Evolutionary conservation across 2,329 filamentous ascomycete genomes (phyloP), one percentile per base, ranked within the genome.

Genomic region (Colletotrichum sp.): DNA sequence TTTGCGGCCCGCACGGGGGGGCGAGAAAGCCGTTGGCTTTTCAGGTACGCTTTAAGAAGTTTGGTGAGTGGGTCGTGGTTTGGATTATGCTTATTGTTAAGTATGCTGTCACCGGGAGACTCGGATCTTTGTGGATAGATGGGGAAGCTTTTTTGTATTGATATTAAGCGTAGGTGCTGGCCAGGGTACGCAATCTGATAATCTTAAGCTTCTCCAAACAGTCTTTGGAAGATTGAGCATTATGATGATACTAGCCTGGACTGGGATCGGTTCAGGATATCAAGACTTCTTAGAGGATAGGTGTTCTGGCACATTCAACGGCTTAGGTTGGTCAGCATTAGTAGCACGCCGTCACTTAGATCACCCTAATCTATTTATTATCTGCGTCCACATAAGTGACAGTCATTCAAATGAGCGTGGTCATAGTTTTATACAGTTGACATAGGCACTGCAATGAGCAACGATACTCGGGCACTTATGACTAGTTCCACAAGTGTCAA

Each of bases 281-380:
- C 43, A 52, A 52, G 10, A 1, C 4, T 1, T 13, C 3, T 0
- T 13, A 13, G n/a, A 13, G 43, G 10, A 22, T 22, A 22, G 3
- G 6, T 52, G 43, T 6, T 22, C 10, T 52, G 43, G 8, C 43
- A 7, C 0, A 13, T 22, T 1, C 43, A 22, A 52, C 6, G 3
- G 10, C 0, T 22, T 1, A 12, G 0, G 43, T 0, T 52, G 43
- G 10, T 5, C n/a, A 52, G 8, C n/a, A 52, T 13, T 13, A 52
- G 0, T 22, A 8, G 43, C 43, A 1, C 1, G 43, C n/a, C 1
- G 10, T 22, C n/a, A 8, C 0, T 13, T 1, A 12, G 39, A 2
- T 22, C n/a, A 52, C n/a, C 43, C 10, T 52, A 2, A 13, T 22
- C 18, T 8, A 1, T 1, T 22, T 0, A 13, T 8, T 0, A 13